Evolutionary conservation across 2,329 filamentous ascomycete species (phyloP), one percentile per base, ranked within the genome.

Genomic region (Alternaria solani): DNA sequence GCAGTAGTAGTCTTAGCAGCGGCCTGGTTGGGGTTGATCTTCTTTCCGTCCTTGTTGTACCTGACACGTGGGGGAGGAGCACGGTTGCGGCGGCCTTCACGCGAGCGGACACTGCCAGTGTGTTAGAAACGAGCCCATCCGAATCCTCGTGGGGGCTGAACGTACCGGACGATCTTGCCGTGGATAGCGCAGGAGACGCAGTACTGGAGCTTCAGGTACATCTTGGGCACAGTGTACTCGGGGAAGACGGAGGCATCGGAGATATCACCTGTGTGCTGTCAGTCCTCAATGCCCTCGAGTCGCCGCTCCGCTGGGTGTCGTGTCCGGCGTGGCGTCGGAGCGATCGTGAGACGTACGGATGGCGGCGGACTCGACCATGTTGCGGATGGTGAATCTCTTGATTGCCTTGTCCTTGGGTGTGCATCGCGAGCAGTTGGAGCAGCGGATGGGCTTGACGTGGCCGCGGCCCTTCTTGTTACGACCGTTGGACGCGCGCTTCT

Each of bases 141-240:
- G 57, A 38, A 56, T 43, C 14, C 20, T 51, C 34, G 26, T 51
- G 30, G 9, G 26, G 54, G 51, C 61, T 47, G 52, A 83, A 89
- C 94, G 85, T 95, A 98, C 94, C 95, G 94, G 85, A 99, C 96
- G 84, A 99, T 99, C 92, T 99, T 99, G 89, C 95, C 95, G 89
- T 99, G 95, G 76, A 99, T 99, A 81, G 95, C 95, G 87, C 95
- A 99, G 85, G 94, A 98, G 82, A 99, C 95, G 85, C 95, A 99
- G 93, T 99, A 99, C 88, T 99, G 95, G 84, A 99, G 91, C 91
- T 99, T 99, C 86, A 99, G 88, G 92, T 99, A 99, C 96, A 99
- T 99, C 92, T 99, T 99, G 86, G 95, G 95, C 81, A 99, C 94
- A 77, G 93, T 94, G 89, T 99, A 99, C 88, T 99, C 95, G 80